A percentile compares a stretch with the other conserved stretches of the same genome.
phyloP scores from a whole-genome alignment of 495 filamentous ascomycete species.

The Tuber brumale region DNA sequence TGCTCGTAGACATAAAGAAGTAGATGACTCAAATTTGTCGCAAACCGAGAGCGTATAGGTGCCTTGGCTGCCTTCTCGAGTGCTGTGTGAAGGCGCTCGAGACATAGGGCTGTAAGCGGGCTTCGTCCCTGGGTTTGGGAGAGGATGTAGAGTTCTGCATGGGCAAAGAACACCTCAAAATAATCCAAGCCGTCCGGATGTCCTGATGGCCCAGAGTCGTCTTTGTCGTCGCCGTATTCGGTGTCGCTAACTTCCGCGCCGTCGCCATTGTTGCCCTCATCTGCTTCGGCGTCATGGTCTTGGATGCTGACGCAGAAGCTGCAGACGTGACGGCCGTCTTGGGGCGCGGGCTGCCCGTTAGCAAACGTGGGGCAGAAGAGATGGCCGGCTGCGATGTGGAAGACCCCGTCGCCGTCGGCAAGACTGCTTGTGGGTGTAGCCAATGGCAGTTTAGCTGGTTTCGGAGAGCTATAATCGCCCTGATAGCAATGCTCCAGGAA shows the following conservation, averaged over 20 bases:
- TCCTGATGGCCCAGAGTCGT: neutral
- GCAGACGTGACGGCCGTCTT: neutral
- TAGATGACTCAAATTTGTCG: neutral
- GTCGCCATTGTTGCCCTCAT: no score
- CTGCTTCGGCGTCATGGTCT: no score
- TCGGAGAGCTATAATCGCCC: slow-evolving; percentile 55
- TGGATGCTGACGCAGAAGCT: no score
- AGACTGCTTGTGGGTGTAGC: neutral
- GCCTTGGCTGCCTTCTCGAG: neutral
- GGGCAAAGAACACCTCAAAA: neutral
- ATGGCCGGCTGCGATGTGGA: no score
- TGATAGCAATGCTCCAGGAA: slow-evolving; percentile 89
- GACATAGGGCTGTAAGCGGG: neutral
- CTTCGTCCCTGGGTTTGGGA: neutral
- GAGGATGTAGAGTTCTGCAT: neutral
- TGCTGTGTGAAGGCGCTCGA: neutral
- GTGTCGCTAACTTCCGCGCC: neutral
- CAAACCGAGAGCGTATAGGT: neutral
- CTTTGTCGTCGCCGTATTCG: neutral
- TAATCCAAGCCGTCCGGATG: neutral
- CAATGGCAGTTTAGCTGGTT: neutral
- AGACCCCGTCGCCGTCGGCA: neutral
- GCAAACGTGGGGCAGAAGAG: no score
- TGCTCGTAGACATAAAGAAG: neutral
- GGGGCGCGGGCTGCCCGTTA: neutral